Base-by-base conservation (phyloP, 1,284 basidiomycete genomes). In the Phellinidium pouzarii region DNA sequence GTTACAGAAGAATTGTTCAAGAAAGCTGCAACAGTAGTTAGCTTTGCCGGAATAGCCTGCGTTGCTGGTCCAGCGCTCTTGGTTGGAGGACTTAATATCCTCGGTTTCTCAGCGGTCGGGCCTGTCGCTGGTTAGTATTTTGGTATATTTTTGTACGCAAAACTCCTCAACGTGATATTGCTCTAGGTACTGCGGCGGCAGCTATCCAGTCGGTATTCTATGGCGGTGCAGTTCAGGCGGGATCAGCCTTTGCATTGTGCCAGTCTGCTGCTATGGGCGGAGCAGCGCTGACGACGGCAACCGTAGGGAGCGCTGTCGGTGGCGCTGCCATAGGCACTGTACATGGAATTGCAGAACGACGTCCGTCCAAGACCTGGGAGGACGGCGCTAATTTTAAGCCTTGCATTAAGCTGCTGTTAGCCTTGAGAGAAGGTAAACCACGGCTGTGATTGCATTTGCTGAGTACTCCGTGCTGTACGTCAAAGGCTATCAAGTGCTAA, bases 21-120 rank as follows among this genome's bases (percentile, higher is more conserved):
- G 5, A 48, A 48, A 26, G 17, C 22, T 26, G 47, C 25, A 14
- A 27, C 9, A 3, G 22, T 40, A 23, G 22, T 23, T 40, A 14
- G 12, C 11, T 20, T 26, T 5, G 37, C 11, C n/a, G 36, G 22
- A 3, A 11, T 26, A 25, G 34, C 47, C 8, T 48, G 19, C 22
- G 23, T 48, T 7, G 47, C 47, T 17, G 49, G 41, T 8, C 49
- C 49, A 6, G 26, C 40, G 20, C 9, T 44, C 3, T 5, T 50
- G 5, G 27, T 41, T 12, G 49, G 23, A 5, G 49, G 49, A 12
- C 49, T 50, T 20, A 38, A 37, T 4, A 9, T 29, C 8, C 9
- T 50, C 8, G 49, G 49, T 5, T 50, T 50, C 26, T 44, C 49
- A 9, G 25, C 49, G 8, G 26, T 37, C n/a, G 49, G 49, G 11